Evolutionary conservation across 495 filamentous ascomycete genomes (phyloP).

Genomic region (Cercophora samala): DNA sequence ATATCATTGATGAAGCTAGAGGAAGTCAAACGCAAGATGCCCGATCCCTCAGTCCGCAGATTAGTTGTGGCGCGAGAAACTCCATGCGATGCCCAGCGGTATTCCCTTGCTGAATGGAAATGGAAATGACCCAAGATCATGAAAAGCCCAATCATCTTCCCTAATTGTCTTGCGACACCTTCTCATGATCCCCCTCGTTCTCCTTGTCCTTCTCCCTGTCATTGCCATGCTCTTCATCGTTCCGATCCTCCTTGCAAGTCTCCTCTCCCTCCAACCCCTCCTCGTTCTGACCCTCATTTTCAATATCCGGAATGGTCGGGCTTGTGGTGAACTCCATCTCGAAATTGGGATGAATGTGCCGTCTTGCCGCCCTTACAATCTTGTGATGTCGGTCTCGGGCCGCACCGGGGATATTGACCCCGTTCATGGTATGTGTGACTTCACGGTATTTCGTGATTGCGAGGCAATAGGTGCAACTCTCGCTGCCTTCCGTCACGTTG

Average conservation of each 20-base stretch:
- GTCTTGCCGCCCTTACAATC: too few relatives aligned
- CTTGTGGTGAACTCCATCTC: not conserved
- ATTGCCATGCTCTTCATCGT: not conserved
- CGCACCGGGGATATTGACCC: not conserved
- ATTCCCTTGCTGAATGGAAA: not conserved
- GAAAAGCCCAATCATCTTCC: too few relatives aligned
- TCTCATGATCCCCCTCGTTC: not conserved
- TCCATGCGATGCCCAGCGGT: not conserved
- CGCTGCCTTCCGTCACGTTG: not conserved
- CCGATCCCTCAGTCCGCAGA: not conserved
- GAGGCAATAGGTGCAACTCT: not conserved
- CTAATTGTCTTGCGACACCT: too few relatives aligned
- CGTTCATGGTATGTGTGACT: not conserved
- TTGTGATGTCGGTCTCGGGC: not conserved
- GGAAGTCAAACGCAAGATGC: not conserved
- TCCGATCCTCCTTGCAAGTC: too few relatives aligned
- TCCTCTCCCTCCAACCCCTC: too few relatives aligned
- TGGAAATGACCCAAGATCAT: too few relatives aligned
- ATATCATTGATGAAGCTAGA: not conserved
- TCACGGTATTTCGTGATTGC: not conserved
- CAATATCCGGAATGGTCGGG: not conserved
- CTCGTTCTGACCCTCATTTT: not conserved
- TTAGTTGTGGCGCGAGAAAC: not conserved
- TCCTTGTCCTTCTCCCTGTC: not conserved
- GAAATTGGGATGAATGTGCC: too few relatives aligned